phyloP scores from a whole-genome alignment of 164 flowering plant species.

The Warburgia ugandensis region DNA sequence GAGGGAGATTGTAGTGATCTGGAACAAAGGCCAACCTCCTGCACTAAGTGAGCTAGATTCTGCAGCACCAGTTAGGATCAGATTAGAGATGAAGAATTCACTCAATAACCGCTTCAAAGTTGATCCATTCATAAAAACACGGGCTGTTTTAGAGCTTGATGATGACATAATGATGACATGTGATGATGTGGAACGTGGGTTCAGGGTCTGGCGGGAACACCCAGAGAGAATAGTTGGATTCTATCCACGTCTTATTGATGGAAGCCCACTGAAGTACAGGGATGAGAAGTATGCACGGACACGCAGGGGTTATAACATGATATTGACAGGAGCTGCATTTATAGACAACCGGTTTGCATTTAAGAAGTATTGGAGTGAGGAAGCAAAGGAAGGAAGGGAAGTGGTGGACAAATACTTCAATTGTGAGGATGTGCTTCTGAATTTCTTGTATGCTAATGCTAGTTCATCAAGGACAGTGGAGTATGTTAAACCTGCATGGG shows the following conservation, averaged over 20 bases:
- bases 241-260: slow-evolving; percentile 65
- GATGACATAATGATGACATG: slow-evolving; percentile 97
- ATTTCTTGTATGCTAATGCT: slow-evolving; percentile 74
- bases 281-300: slow-evolving; percentile 73
- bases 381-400: slow-evolving; percentile 57
- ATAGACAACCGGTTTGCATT: slow-evolving; percentile 54
- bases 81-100: slow-evolving; percentile 67
- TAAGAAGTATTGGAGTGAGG: slow-evolving; percentile 64
- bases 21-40: slow-evolving; percentile 90
- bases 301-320: slow-evolving; percentile 72
- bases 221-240: slow-evolving; percentile 87
- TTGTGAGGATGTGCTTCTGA: slow-evolving; percentile 88
- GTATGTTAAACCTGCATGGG: slow-evolving; percentile 85
- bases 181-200: slow-evolving; percentile 81
- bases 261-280: slow-evolving; percentile 55
- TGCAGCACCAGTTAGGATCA: slow-evolving; percentile 70
- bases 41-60: slow-evolving; percentile 57
- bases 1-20: slow-evolving; percentile 79
- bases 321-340: slow-evolving; percentile 92
- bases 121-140: slow-evolving; percentile 60
- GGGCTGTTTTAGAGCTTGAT: slow-evolving; percentile 88
- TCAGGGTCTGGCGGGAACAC: slow-evolving; percentile 77
- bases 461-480: slow-evolving; percentile 62
- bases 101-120: slow-evolving; percentile 73
- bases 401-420: slow-evolving; percentile 67